Base-by-base conservation (phyloP, 2,329 filamentous ascomycete genomes). In the Calonectria naviculata region DNA sequence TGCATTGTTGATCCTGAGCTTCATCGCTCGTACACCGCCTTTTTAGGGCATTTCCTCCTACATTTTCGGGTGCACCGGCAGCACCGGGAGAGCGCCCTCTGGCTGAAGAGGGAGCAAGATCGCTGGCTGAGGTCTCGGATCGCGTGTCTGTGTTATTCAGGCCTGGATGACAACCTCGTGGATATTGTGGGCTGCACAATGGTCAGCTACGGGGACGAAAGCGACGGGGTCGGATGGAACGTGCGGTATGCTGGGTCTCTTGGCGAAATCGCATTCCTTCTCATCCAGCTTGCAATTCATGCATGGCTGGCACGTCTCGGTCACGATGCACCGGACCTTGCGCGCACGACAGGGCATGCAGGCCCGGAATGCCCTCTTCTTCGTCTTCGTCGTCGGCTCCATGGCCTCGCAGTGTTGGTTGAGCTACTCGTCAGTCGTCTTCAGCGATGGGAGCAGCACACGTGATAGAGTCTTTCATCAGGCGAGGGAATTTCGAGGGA, bases 281-380 rank as follows among this genome's bases (percentile, higher is more conserved):
- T 72, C 75, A 42, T 75, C 75, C 15, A 78, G 69, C 56, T 73
- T 74, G 58, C 76, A 78, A 21, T 78, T 78, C 74, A 78, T 73
- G 68, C 76, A 78, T 10, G 76, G 76, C 19, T 65, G 64, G 17
- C 71, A 61, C 1, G 74, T 64, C 34, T 67, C 68, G 19, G 74
- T 75, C n/a, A 78, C 74, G 28, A 78, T 78, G 56, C 76, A 78
- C 9, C 76, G 68, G 10, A 78, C 76, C 36, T 78, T 78, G 42
- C 76, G 67, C 5, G 71, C 47, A 4, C 76, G 76, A 56, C 76
- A 78, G 1, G 75, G 56, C 24, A 77, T 71, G 17, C 76, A 78
- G 6, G 76, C 76, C 4, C 76, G 64, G 2, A 76, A 74, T 1
- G 74, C 74, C 9, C 76, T 62, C 34, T 76, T 78, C 29, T 76